A percentile compares a stretch with the other conserved stretches of the same genome.
These are phyloP conservation scores for Fomitopsis serialis DNA, from an alignment of 768 basidiomycete genomes.

Conservation along the genomic window DNA sequence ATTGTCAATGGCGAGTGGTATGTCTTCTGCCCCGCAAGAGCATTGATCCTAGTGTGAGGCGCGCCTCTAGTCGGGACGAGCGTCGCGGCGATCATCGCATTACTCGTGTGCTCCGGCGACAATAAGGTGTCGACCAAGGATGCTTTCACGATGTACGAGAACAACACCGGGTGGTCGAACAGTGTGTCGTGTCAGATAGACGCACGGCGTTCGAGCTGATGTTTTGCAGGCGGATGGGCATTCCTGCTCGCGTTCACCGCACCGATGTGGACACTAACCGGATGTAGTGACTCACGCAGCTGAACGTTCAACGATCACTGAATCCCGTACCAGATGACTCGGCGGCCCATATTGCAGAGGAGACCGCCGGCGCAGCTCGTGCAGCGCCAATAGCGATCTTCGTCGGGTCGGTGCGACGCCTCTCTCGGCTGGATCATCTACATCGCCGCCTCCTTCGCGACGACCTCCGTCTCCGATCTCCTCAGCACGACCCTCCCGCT, in stretches of 20 bases:
- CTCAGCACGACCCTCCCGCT: constrained; percentile 48
- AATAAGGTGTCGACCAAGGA: constrained; percentile 61
- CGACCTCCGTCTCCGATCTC: constrained; percentile 46
- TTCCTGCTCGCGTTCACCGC: constrained; percentile 69
- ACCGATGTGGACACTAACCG: constrained; percentile 78
- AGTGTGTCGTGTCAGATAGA: constrained; percentile 32
- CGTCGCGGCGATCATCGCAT: constrained; percentile 53
- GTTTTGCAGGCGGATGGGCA: constrained; percentile 58
- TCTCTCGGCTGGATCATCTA: constrained; percentile 60
- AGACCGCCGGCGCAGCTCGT: constrained; percentile 56
- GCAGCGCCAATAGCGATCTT: constrained; percentile 69
- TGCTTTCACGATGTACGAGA: constrained; percentile 67
- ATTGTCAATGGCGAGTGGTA: constrained; percentile 48
- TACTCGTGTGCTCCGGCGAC: constrained; percentile 52
- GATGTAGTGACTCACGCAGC: constrained; percentile 40
- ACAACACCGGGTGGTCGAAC: constrained; percentile 63
- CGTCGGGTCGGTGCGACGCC: constrained; percentile 53
- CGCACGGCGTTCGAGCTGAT: neutral
- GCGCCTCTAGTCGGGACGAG: constrained; percentile 52
- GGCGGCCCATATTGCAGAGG: constrained; percentile 72
- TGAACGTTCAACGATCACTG: neutral
- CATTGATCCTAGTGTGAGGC: neutral
- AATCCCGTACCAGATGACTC: constrained; percentile 50
- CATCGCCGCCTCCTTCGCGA: constrained; percentile 63
- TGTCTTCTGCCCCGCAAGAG: neutral